Conservation (phyloP, 2,329 filamentous ascomycete species). For the Aspergillus sp. region DNA sequence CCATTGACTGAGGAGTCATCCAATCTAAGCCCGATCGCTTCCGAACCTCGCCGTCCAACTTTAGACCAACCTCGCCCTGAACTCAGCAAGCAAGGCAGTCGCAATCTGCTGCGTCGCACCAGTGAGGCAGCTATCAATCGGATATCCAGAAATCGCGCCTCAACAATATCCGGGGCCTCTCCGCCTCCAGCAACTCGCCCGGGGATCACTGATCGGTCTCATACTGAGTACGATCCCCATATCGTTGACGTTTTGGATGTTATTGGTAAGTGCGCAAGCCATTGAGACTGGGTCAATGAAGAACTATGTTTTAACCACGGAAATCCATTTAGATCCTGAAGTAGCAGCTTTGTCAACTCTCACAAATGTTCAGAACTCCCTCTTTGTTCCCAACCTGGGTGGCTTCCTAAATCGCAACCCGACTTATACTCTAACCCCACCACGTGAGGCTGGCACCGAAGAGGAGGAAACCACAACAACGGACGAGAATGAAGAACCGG, state of each 20-base stretch:
- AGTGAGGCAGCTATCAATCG: constrained; percentile 26
- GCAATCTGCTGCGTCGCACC: constrained; percentile 25
- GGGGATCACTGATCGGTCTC: neutral
- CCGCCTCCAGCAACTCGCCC: constrained; percentile 15
- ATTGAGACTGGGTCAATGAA: neutral
- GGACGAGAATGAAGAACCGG: constrained; percentile 20
- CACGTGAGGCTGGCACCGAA: constrained; percentile 25
- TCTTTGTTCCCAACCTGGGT: constrained; percentile 80
- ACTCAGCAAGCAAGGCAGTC: constrained; percentile 10
- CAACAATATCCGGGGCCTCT: constrained; percentile 20
- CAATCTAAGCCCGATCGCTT: constrained; percentile 10
- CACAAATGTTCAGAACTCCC: constrained; percentile 84
- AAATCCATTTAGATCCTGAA: constrained; percentile 62
- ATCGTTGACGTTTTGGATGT: constrained; percentile 66
- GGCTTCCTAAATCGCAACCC: constrained; percentile 69
- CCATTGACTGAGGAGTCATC: constrained; percentile 30
- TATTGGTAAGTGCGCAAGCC: constrained; percentile 49
- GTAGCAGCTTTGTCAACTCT: constrained; percentile 77
- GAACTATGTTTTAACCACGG: constrained; percentile 18
- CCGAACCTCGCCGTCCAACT: constrained; percentile 4
- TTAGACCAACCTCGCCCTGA: constrained; percentile 9
- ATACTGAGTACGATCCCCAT: constrained; percentile 54
- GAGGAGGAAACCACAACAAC: constrained; percentile 20
- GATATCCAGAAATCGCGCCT: constrained; percentile 29
- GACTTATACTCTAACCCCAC: constrained; percentile 67